A percentile compares a stretch with the other conserved stretches of the same genome.
These are phyloP conservation scores for Yamadazyma spencermartinsiae DNA, from an alignment of 1,139 yeast genomes.

Conservation along the genomic window DNA sequence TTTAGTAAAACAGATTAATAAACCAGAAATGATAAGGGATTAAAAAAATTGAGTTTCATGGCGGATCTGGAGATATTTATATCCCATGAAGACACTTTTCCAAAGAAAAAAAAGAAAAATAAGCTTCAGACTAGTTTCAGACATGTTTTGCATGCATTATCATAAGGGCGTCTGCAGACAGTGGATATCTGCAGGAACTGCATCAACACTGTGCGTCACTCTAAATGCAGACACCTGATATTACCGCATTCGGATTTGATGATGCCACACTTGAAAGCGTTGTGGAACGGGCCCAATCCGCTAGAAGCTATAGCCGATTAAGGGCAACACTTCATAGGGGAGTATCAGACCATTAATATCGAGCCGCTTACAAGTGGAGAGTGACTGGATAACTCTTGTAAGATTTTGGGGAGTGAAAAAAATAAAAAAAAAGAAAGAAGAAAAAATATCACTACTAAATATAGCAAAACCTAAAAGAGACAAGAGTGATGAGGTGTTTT, in stretches of 20 bases:
- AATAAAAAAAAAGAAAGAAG: too few species aligned
- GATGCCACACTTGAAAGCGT: not conserved
- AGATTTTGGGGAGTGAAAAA: too few species aligned
- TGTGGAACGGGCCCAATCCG: too few species aligned
- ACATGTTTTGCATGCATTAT: not conserved
- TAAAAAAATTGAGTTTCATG: too few species aligned
- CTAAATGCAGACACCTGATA: constrained; percentile 1
- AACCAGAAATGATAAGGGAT: not conserved
- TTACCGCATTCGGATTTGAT: not conserved
- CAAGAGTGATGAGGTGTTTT: too few species aligned
- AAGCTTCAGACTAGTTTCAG: constrained; percentile 2
- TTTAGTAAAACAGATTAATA: not conserved
- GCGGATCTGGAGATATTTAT: not conserved
- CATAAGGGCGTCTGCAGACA: not conserved
- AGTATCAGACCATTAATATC: too few species aligned
- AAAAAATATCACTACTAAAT: too few species aligned
- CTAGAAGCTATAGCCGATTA: too few species aligned
- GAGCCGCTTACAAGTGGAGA: too few species aligned
- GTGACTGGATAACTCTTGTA: too few species aligned
- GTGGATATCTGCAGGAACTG: not conserved
- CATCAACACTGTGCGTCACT: not conserved
- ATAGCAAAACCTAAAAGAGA: too few species aligned
- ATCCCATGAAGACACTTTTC: not conserved
- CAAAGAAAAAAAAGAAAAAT: not conserved
- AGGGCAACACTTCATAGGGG: too few species aligned